Evolutionary conservation across 352 stramenopile genomes (phyloP).

Genomic region (Pythium insidiosum): DNA sequence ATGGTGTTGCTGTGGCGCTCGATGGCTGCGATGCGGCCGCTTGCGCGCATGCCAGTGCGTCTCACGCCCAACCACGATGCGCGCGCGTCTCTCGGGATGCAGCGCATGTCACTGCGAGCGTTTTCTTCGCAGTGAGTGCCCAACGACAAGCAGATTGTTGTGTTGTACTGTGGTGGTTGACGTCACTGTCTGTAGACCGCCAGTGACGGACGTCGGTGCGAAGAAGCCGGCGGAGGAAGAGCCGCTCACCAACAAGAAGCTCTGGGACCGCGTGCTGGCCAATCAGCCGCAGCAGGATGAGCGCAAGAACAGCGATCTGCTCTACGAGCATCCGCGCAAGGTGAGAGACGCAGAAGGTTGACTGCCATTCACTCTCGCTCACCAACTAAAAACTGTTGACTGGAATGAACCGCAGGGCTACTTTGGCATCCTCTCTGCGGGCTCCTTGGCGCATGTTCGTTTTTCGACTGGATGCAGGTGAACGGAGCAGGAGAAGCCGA

Average conservation of each 20-base stretch:
- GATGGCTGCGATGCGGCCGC: too few species aligned
- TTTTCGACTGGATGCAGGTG: not conserved
- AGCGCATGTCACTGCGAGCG: too few species aligned
- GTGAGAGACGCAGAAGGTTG: conserved; percentile 11
- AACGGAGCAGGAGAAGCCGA: not conserved
- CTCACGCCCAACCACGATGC: too few species aligned
- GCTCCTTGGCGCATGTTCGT: conserved; percentile 65
- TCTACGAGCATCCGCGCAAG: conserved; percentile 84
- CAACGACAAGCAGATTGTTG: too few species aligned
- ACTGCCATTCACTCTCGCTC: not conserved
- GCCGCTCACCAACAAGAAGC: conserved; percentile 54
- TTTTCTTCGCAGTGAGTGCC: too few species aligned
- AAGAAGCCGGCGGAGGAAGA: conserved; percentile 24
- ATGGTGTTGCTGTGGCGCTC: too few species aligned
- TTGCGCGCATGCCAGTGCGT: too few species aligned
- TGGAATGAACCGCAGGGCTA: conserved; percentile 36
- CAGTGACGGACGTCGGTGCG: conserved; percentile 5
- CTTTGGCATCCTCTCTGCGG: conserved; percentile 74
- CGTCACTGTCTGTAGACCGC: too few species aligned
- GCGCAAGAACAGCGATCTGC: conserved; percentile 48
- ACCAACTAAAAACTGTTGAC: not conserved
- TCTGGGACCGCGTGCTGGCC: conserved; percentile 63
- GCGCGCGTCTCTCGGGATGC: too few species aligned
- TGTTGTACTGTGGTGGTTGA: too few species aligned
- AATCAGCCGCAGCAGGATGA: conserved; percentile 45